Base-by-base conservation (phyloP, 352 stramenopile species). In the Phytopythium montanum region DNA sequence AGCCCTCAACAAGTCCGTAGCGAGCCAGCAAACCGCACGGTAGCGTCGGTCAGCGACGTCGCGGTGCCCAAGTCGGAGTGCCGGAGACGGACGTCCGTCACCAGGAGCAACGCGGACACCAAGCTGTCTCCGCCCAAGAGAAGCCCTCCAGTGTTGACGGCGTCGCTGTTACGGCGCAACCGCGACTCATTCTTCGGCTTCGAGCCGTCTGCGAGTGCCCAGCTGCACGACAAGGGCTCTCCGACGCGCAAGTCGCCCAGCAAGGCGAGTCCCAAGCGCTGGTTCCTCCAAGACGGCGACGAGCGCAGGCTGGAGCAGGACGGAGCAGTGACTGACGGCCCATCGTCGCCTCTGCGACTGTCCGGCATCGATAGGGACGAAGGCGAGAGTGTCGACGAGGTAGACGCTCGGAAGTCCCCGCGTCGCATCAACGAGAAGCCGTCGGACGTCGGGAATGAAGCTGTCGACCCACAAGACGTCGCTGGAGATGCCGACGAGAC, bases 181-280 rank as follows among this genome's bases (percentile, higher is more conserved):
- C 53, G 38, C 2, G 53, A 59, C 21, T 16, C 13, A 2, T 49
- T 50, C 28, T 59, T 50, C 52, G 36, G 21, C 34, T 48, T 5
- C 23, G 52, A 41, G 23, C 52, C 52, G 33, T 36, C 52, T 19
- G 21, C 33, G 13, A 57, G 52, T 25, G 36, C 31, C 1, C 52
- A 57, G 33, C 34, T 57, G 34, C 52, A 57, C 36, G 31, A 34
- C 25, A 16, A 31, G 18, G 53, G 34, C 19, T 38, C 36, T 19
- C 26, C 53, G 36, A 41, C 53, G 8, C 38, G 16, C 23, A 14
- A 12, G 25, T 59, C 53, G 36, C 53, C 53, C 14, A 49, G 39
- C 14, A 50, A 46, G 10, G 14, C 53, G 25, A 59, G 34, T 28
- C 38, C 53, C n/a, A 59, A 29, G 33, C 36, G 53, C 16, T 59